Evolutionary conservation across 108 stramenopile species (phyloP), one percentile per base, ranked within the genome.

Genomic region (Nitzschia inconspicua): DNA sequence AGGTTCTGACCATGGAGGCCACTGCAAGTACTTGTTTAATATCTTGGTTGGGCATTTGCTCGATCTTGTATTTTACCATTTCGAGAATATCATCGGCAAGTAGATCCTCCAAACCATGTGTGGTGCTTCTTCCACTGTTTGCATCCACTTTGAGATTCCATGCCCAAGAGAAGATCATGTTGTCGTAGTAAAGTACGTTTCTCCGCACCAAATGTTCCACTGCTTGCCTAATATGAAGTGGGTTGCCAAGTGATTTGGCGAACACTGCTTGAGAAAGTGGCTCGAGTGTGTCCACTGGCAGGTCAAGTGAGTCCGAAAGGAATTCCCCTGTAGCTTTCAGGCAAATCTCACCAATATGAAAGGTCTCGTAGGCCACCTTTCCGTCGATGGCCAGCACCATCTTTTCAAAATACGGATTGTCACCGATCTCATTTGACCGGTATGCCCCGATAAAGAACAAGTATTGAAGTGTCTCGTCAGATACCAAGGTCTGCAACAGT

Each of bases 161-260:
- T 26, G 46, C 44, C 74, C 74, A 75, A 23, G 31, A 43, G 40
- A 70, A 70, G 9, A 32, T 28, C 57, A 70, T 69, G n/a, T 37
- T 35, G 34, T 70, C 68, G 49, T 70, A 70, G 43, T 42, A 70
- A 20, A 75, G 28, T 7, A 44, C 68, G 29, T 75, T 70, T 27
- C 70, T 65, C 40, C 68, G 54, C 18, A 66, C 74, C 23, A 75
- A 40, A 20, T 75, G 35, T 16, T 75, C 74, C n/a, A 75, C 23
- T 18, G 74, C 68, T 35, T 75, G 68, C 44, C 46, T 32, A 8
- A 40, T 49, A 40, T 49, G 65, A 39, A 69, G 42, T 11, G 51
- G 47, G 30, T 75, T 75, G 1, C 74, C 74, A 44, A 70, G 47
- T 4, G 74, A 70, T 32, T 69, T 69, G 28, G 42, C 36, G 19